Conservation (phyloP, 78 protist species). For the Dictyostelium discoideum region DNA sequence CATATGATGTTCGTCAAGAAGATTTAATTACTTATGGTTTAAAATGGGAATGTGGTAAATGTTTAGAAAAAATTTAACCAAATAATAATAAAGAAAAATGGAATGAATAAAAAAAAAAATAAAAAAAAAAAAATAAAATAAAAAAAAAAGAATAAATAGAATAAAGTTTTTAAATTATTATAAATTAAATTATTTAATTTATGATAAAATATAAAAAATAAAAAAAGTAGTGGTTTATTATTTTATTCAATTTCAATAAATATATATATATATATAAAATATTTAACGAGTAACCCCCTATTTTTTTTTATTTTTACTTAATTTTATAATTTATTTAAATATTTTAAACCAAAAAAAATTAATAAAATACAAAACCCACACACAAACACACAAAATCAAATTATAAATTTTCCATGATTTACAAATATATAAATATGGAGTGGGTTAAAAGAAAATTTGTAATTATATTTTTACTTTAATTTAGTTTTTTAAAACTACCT, state of each 20-base stretch:
- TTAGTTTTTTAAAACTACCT: background rate
- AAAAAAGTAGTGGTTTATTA: background rate
- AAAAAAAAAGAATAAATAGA: background rate
- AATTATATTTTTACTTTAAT: too few species aligned
- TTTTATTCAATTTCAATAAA: too few species aligned
- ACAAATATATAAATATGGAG: background rate
- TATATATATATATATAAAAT: too few species aligned
- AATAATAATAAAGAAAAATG: background rate
- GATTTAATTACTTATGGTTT: constrained; percentile 78
- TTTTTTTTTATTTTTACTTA: too few species aligned
- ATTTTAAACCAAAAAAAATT: background rate
- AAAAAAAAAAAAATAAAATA: background rate
- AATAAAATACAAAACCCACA: background rate
- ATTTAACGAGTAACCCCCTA: background rate
- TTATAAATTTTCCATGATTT: background rate
- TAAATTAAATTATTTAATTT: too few species aligned
- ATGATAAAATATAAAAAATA: background rate
- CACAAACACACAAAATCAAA: background rate
- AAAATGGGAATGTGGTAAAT: constrained; percentile 64
- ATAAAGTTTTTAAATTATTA: background rate
- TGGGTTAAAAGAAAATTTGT: background rate
- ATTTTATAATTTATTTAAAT: too few species aligned
- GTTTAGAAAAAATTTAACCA: background rate
- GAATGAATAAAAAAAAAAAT: background rate
- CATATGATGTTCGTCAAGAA: constrained; percentile 52